Base-by-base conservation (phyloP, 305 asterid species). In the Euphrasia arctica region DNA sequence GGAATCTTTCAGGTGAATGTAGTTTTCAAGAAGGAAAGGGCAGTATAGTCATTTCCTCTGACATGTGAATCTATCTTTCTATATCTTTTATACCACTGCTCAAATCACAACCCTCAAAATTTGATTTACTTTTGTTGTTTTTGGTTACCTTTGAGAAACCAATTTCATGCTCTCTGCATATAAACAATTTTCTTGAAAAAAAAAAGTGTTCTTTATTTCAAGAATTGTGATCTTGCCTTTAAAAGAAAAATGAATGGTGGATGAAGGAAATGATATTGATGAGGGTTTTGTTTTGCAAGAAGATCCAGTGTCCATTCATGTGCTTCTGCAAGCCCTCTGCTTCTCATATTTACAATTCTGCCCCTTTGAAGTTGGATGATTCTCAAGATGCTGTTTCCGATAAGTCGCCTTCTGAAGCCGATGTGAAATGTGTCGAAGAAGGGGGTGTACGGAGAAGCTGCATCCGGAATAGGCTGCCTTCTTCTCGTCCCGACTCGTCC, bases 261-360 rank as follows among this genome's bases (percentile, higher is more conserved):
- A 86, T 81, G 95, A 86, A 80, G 74, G 81, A 77, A 73, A 82
- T 71, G 54, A 70, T 81, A 77, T 87, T 85, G 73, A 87, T 87
- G 95, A 85, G 92, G 87, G 77, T 90, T 64, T 77, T 85, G 90
- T 72, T 85, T 69, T 87, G 95, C 84, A 87, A 90, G 84, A 83
- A 52, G 6, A 15, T 87, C 76, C 90, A 87, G 49, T 84, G 90
- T 72, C 93, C 95, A 68, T 76, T 84, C 69, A 75, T 90, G 78
- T 90, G 97, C 76, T 84, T 85, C 86, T 90, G 93, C 80, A 88
- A 84, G 63, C 88, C 95, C 68, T 81, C 96, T 77, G 85, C 92
- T 69, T 75, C 91, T 77, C 90, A 78, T 73, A 82, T 90, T 59
- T 85, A 80, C 67, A 68, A 77, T 54, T 68, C 85, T 32, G 76